Evolutionary conservation across 23 red algal genomes (phyloP).

Genomic region (Cyanidium caldarium): DNA sequence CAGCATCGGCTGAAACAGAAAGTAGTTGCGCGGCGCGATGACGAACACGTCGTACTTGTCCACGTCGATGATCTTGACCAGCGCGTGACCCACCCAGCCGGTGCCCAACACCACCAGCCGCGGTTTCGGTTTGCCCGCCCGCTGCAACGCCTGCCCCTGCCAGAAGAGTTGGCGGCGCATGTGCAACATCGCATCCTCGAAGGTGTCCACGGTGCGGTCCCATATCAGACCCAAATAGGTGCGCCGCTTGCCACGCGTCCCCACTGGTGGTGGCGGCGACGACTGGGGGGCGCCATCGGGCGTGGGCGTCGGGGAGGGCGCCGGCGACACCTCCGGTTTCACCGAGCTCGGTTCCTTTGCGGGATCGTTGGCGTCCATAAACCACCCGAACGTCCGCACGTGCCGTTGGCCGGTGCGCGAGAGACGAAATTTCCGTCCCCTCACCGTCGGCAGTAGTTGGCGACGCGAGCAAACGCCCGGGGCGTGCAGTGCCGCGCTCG

Average conservation of each 20-base stretch:
- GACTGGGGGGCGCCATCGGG: not conserved
- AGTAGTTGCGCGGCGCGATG: constrained; percentile 87
- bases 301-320: not conserved
- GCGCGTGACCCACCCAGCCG: constrained; percentile 74
- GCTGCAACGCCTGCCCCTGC: not conserved
- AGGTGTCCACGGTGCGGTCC: constrained; percentile 3
- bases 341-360: too few species aligned
- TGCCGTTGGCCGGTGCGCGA: too few species aligned
- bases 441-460: too few species aligned
- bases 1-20: constrained; percentile 83
- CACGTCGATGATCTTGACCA: constrained; percentile 66
- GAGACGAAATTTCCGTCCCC: too few species aligned
- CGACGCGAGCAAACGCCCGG: too few species aligned
- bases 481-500: too few species aligned
- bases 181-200: constrained; percentile 19
- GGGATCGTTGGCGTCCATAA: too few species aligned
- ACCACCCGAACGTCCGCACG: too few species aligned
- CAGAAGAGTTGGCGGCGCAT: constrained; percentile 9
- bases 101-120: constrained; percentile 69
- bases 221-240: constrained; percentile 3
- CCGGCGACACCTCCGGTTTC: not conserved
- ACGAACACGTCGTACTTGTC: constrained; percentile 29
- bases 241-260: not conserved
- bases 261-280: not conserved
- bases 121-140: constrained; percentile 5